A percentile compares a stretch with the other conserved stretches of the same genome.
phyloP scores from a whole-genome alignment of 495 filamentous ascomycete genomes.

The Podospora didyma region DNA sequence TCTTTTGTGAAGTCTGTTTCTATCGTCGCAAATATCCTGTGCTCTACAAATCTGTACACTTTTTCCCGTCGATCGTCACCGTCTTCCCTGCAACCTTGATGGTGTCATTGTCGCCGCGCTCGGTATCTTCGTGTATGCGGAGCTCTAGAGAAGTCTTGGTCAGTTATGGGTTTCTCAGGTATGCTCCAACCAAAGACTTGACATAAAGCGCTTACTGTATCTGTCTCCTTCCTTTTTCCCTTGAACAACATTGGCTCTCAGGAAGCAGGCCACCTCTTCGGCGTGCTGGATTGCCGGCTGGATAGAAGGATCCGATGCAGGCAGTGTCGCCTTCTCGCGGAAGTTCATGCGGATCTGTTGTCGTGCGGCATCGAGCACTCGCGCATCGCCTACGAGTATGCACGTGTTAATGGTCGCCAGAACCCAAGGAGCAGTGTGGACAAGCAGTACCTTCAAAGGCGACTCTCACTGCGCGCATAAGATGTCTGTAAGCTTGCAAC shows the following conservation, averaged over 20 bases:
- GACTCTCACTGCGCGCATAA: slow-evolving; percentile 76
- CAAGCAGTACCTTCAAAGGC: slow-evolving; percentile 72
- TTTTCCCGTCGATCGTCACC: slow-evolving; percentile 42
- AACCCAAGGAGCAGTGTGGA: neutral
- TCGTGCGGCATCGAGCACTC: slow-evolving; percentile 64
- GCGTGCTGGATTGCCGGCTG: slow-evolving; percentile 64
- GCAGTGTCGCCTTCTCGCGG: slow-evolving; percentile 55
- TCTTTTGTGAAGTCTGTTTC: neutral
- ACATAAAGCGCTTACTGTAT: slow-evolving; percentile 56
- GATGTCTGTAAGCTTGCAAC: slow-evolving; percentile 71
- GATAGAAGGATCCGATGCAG: slow-evolving; percentile 47
- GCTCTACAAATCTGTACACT: slow-evolving; percentile 35
- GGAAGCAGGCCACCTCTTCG: slow-evolving; percentile 73
- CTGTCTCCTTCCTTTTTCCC: slow-evolving; percentile 59
- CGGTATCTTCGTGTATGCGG: slow-evolving; percentile 83
- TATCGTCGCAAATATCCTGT: slow-evolving; percentile 1
- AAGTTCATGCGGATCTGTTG: slow-evolving; percentile 67
- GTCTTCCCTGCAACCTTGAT: slow-evolving; percentile 56
- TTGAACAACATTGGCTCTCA: slow-evolving; percentile 85
- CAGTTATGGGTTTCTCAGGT: neutral
- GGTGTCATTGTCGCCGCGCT: slow-evolving; percentile 87
- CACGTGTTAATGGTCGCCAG: slow-evolving; percentile 6
- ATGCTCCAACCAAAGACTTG: neutral
- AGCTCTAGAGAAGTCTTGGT: slow-evolving; percentile 53
- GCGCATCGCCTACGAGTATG: slow-evolving; percentile 56